Base-by-base conservation (phyloP, 2,329 filamentous ascomycete species). In the Colletotrichum sp. region DNA sequence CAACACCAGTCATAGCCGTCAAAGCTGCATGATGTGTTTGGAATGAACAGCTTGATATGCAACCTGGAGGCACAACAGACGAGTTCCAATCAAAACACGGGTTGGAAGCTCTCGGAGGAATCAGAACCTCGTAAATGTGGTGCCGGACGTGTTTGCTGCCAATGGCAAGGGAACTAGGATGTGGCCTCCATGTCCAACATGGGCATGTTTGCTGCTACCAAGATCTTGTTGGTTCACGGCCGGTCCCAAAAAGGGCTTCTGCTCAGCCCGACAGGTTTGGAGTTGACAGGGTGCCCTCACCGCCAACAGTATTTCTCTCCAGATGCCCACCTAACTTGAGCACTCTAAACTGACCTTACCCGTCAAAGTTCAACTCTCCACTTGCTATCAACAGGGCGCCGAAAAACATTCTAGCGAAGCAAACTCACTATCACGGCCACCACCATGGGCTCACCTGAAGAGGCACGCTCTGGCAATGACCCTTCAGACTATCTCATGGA, bases 131-230 rank as follows among this genome's bases (percentile, higher is more conserved):
- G n/a, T 52, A 52, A 22, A 13, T 52, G 44, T 52, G 44, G 44
- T 52, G 44, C 44, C n/a, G 11, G 6, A 52, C 44, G 13, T 52
- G 44, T 52, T 52, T 52, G 3, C 44, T 52, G n/a, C 44, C n/a
- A 52, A 22, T 52, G 6, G n/a, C n/a, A 13, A 22, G 1, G n/a
- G n/a, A 2, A 1, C 44, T 22, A 3, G n/a, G 11, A 0, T 8
- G 44, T 22, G 44, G 3, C n/a, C n/a, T 49, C 44, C 44, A 52
- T 3, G n/a, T 52, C 44, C 44, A 22, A 22, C 44, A 52, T n/a
- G 22, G 44, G n/a, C 44, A 52, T 52, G 44, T 52, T 52, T 52
- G n/a, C 44, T 52, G 11, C 44, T 22, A n/a, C 44, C 44, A 52
- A 52, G 44, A 13, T 22, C 44, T 52, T 52, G 44, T 22, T 52